Evolutionary conservation across 306 rosid genomes (phyloP).

Genomic region (Dryas alaskensis): DNA sequence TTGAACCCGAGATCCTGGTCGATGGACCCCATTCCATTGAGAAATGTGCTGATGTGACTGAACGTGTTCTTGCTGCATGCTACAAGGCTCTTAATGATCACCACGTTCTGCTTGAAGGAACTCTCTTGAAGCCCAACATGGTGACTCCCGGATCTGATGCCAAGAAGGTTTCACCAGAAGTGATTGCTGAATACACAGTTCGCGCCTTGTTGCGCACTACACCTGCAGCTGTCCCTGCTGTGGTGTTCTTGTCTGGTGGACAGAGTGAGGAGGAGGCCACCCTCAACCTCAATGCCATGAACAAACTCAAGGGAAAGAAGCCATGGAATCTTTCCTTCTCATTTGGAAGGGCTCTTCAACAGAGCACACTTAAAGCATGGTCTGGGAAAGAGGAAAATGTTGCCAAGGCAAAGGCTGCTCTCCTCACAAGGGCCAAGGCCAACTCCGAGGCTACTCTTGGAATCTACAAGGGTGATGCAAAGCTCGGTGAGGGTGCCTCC

Average conservation of each 20-base stretch:
- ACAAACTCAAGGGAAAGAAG: conserved; percentile 68
- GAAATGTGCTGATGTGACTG: conserved; percentile 75
- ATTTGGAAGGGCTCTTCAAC: conserved; percentile 82
- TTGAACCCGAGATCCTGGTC: conserved; percentile 82
- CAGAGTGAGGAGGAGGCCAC: conserved; percentile 92
- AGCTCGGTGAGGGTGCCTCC: conserved; percentile 57
- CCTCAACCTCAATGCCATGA: conserved; percentile 74
- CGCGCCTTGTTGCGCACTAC: conserved; percentile 64
- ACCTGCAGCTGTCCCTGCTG: conserved; percentile 73
- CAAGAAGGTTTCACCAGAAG: conserved; percentile 51
- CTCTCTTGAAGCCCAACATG: conserved; percentile 89
- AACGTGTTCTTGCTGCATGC: conserved; percentile 71
- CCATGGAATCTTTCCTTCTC: conserved; percentile 85
- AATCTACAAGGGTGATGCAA: conserved; percentile 63
- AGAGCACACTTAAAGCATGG: conserved; percentile 90
- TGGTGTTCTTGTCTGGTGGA: conserved; percentile 84
- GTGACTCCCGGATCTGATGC: conserved; percentile 81
- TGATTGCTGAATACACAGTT: conserved; percentile 67
- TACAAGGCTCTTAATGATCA: conserved; percentile 82
- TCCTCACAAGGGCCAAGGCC: conserved; percentile 72
- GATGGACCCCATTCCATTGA: conserved; percentile 70
- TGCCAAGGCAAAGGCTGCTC: conserved; percentile 59
- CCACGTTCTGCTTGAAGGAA: conserved; percentile 75
- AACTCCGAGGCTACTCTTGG: conserved; percentile 84
- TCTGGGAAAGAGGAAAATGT: conserved; percentile 58